Evolutionary conservation across 371 early-diverging fungal species (phyloP).

Genomic region (Paraphysoderma sedebokerense): DNA sequence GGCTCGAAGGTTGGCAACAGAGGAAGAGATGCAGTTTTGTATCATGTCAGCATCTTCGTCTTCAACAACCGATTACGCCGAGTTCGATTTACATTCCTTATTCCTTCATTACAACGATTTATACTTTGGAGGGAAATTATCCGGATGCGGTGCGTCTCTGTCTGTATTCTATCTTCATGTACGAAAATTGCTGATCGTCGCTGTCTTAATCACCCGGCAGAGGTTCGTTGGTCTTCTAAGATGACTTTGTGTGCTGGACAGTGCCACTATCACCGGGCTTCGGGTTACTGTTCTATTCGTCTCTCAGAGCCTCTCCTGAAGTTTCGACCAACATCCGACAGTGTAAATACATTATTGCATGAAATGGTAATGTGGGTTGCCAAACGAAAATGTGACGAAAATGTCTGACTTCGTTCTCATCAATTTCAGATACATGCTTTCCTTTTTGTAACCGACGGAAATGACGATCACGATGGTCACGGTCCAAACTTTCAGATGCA

Average conservation of each 20-base stretch:
- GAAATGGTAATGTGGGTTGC: conserved; percentile 8
- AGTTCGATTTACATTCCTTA: too few relatives aligned
- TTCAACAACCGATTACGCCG: too few relatives aligned
- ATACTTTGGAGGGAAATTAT: too few relatives aligned
- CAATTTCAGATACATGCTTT: conserved; percentile 31
- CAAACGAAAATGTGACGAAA: background rate
- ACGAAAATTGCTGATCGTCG: conserved; percentile 37
- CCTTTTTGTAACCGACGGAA: conserved; percentile 31
- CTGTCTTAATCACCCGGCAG: conserved; percentile 22
- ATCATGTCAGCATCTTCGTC: too few relatives aligned
- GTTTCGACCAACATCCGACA: conserved; percentile 33
- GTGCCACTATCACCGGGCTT: conserved; percentile 16
- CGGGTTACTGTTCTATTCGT: conserved; percentile 27
- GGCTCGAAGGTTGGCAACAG: too few relatives aligned
- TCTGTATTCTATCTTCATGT: conserved; percentile 29
- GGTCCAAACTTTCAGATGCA: conserved; percentile 23
- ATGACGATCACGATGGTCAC: conserved; percentile 31
- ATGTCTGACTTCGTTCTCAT: background rate
- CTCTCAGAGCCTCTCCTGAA: conserved; percentile 46
- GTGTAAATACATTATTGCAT: conserved; percentile 30
- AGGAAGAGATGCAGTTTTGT: too few relatives aligned
- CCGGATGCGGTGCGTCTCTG: too few relatives aligned
- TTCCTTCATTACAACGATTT: too few relatives aligned
- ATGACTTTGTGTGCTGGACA: conserved; percentile 39
- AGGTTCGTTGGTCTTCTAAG: conserved; percentile 38